Evolutionary conservation across 148 eudicot species (phyloP).

Genomic region (Silene uniflora): DNA sequence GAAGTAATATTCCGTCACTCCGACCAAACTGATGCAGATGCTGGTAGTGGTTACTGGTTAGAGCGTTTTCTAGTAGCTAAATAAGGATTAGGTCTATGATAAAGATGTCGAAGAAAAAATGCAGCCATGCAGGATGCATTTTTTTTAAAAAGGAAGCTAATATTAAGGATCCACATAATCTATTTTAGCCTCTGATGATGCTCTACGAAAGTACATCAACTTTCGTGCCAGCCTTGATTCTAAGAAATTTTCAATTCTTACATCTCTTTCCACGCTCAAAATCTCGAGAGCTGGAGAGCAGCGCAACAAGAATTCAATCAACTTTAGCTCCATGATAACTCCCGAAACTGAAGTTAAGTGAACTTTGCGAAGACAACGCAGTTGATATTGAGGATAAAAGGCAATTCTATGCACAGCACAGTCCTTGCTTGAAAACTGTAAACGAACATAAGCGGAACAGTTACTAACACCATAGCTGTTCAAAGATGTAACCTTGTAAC

Average conservation of each 20-base stretch:
- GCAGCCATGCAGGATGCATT: too few species aligned
- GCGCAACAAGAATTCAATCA: background rate
- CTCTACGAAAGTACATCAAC: background rate
- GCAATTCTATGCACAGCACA: background rate
- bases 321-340: background rate
- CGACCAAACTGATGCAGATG: too few species aligned
- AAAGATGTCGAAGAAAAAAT: too few species aligned
- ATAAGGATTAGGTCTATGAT: too few species aligned
- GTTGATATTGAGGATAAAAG: background rate
- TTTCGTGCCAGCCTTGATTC: background rate
- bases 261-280: background rate
- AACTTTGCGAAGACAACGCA: background rate
- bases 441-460: background rate
- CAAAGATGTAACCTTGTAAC: too few species aligned
- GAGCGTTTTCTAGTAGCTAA: too few species aligned
- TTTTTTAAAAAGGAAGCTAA: background rate
- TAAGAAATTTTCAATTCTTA: background rate
- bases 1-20: too few species aligned
- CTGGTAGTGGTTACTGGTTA: too few species aligned
- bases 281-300: background rate
- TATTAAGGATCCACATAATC: too few species aligned
- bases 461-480: too few species aligned
- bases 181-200: background rate
- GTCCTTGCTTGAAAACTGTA: background rate
- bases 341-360: background rate